Conservation (phyloP, 352 stramenopile genomes). For the Phytopythium sindhum region DNA sequence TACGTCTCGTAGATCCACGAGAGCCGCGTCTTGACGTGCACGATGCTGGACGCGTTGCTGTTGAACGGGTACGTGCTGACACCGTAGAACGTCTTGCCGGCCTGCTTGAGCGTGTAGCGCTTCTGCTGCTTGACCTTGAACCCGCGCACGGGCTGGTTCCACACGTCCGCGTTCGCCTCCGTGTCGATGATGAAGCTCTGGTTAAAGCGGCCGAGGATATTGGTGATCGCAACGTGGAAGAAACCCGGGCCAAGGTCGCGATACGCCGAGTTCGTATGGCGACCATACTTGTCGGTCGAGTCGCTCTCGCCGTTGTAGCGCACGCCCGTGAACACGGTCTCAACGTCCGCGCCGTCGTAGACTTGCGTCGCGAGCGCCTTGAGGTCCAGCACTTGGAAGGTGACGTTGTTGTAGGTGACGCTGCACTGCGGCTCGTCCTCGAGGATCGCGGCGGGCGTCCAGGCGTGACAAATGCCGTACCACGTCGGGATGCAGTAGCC, state of each 20-base stretch:
- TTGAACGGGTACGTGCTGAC: slow-evolving; percentile 27
- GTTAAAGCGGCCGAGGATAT: slow-evolving; percentile 22
- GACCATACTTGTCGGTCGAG: slow-evolving; percentile 20
- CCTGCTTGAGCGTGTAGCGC: slow-evolving; percentile 11
- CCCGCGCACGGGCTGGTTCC: slow-evolving; percentile 26
- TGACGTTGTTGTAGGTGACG: slow-evolving; percentile 23
- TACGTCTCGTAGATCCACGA: slow-evolving; percentile 24
- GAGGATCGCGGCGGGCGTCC: slow-evolving; percentile 23
- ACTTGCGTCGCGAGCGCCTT: slow-evolving; percentile 21
- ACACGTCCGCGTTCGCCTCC: slow-evolving; percentile 18
- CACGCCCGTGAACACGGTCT: slow-evolving; percentile 24
- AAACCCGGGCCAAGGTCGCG: slow-evolving; percentile 22
- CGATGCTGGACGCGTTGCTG: slow-evolving; percentile 15
- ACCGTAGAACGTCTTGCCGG: slow-evolving; percentile 17
- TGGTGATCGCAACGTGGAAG: slow-evolving; percentile 27
- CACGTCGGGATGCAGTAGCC: slow-evolving; percentile 27
- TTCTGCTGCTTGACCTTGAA: slow-evolving; percentile 17
- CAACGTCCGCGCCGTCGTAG: slow-evolving; percentile 17
- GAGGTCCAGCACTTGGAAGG: slow-evolving; percentile 28
- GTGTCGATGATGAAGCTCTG: slow-evolving; percentile 28
- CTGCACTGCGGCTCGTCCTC: slow-evolving; percentile 28
- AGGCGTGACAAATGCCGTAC: slow-evolving; percentile 33
- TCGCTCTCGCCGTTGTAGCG: slow-evolving; percentile 21
- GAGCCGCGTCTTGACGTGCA: slow-evolving; percentile 21
- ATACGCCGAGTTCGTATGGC: slow-evolving; percentile 17